Evolutionary conservation across 139 green algal species (phyloP).

Genomic region (Picochlorum sp.): DNA sequence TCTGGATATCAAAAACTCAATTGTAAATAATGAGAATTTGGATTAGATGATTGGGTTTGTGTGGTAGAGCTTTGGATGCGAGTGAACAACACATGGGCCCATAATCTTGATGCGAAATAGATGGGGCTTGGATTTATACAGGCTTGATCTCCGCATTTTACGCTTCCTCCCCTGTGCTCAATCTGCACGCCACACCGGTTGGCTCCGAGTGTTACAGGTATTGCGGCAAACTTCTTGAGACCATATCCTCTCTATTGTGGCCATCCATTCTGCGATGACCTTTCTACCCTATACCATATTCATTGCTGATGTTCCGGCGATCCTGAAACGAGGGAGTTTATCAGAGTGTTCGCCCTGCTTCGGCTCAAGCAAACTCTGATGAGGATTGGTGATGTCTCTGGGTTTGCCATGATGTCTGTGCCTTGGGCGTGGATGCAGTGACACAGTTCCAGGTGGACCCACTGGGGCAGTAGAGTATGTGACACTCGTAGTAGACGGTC

Average conservation of each 20-base stretch:
- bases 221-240: neutral
- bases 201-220: no score
- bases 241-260: neutral
- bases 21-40: no score
- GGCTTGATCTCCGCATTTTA: accelerated
- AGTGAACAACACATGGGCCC: no score
- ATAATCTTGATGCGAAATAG: no score
- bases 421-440: neutral
- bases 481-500: neutral
- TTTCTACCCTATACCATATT: constrained; percentile 12
- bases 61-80: no score
- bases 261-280: neutral
- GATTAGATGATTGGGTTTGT: no score
- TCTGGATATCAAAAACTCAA: no score
- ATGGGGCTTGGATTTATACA: no score
- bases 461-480: constrained; percentile 6
- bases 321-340: neutral
- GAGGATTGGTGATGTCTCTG: neutral
- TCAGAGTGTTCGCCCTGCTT: constrained; percentile 3
- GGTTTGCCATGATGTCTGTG: no score
- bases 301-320: neutral
- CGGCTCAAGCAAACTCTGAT: constrained; percentile 7
- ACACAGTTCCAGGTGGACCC: neutral
- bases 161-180: no score
- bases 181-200: no score